Evolutionary conservation across 345 rosid genomes (phyloP), one percentile per base, ranked within the genome.

Genomic region (Turritis glabra): DNA sequence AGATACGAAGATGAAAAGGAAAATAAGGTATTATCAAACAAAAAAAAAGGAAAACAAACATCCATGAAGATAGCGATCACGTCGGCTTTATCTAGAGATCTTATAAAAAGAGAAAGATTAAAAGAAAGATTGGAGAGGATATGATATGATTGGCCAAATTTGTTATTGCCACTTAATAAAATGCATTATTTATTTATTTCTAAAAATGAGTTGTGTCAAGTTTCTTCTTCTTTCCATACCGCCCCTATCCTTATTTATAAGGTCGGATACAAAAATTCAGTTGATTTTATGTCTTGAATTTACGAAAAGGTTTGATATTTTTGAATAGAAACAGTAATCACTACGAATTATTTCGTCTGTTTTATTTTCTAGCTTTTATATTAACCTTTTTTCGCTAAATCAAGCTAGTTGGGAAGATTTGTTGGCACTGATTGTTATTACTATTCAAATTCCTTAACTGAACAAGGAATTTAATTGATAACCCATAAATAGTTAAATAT

Each of bases 31-130:
- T 58, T 58, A 58, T 23, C 11, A 59, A 59, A 37, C 27, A 19
- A 7, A 59, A 19, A 7, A 59, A 52, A 69, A 50, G 25, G 37
- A 33, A 40, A 29, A 52, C 17, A 75, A 77, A 37, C 60, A 77
- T 64, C 35, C 72, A 55, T 64, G 80, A 71, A 70, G 80, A 77
- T 70, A 64, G 51, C 67, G 60, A 64, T 44, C 67, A 77, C 80
- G 67, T 71, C 55, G 76, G 67, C 80, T 71, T 55, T 77, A 77
- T 76, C 50, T 54, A 64, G 46, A 47, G 53, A 56, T 64, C 61
- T 27, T 71, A 64, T 64, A 62, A 70, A 63, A 57, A 40, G 64
- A 69, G 38, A 67, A 68, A 68, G 53, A 51, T 51, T 35, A 52
- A 46, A 63, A 77, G 75, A 63, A 12, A 69, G 52, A 48, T 53